Evolutionary conservation across 2,329 filamentous ascomycete species (phyloP), one percentile per base, ranked within the genome.

Genomic region (Phialemonium atrogriseum): DNA sequence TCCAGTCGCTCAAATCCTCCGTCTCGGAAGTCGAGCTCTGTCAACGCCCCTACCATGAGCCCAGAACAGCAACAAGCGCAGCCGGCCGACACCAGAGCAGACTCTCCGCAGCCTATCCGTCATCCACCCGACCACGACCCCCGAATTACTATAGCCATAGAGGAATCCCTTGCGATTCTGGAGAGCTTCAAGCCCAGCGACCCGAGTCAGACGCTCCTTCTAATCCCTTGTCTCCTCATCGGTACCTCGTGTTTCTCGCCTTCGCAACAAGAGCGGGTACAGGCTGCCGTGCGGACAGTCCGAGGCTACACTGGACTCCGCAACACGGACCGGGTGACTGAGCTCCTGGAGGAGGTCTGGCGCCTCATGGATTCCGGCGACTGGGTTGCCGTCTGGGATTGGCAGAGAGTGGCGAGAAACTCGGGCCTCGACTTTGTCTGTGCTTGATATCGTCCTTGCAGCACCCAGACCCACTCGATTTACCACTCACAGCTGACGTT

Each of bases 301-400:
- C 65, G 68, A 24, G 66, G 64, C 1, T 80, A 79, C 43, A 79
- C 73, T 0, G 73, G 73, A 4, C 58, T 79, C 17, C 62, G 68
- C 15, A 78, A 77, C 43, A 68, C 70, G 17, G 68, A 77, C 40
- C 60, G 66, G 10, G 68, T 69, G 4, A 40, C 57, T 11, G 58
- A 72, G 37, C 51, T 80, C 1, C 60, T 80, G 10, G 68, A 75
- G 41, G 66, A 70, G 42, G 58, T 79, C 4, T 80, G 75, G 75
- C 52, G 58, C 14, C 58, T 71, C 14, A 78, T 79, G 71, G 70
- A 68, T 16, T 49, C 52, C 8, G 70, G 66, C 13, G 69, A 78
- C 30, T 77, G 72, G 67, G 44, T 60, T 16, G 60, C 62, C 12
- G 72, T 70, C 7, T 80, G 76, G 76, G 76, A 80, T 48, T 80